Evolutionary conservation across 306 rosid species (phyloP).

Genomic region (Calophaca sinica): DNA sequence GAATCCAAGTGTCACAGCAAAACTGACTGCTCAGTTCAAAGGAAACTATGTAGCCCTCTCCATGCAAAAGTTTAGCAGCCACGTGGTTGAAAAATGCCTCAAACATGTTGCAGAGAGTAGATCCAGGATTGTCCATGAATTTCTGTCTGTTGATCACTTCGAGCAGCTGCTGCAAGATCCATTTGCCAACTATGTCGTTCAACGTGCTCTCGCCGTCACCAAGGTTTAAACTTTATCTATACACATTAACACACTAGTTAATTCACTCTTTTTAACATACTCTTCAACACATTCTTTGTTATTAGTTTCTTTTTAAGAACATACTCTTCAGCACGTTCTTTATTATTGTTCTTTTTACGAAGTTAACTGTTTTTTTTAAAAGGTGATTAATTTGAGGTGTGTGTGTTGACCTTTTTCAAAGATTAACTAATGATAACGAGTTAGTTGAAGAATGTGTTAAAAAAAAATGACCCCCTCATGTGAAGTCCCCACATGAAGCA

Average conservation of each 20-base stretch:
- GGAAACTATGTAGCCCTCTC: constrained; percentile 65
- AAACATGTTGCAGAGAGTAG: constrained; percentile 55
- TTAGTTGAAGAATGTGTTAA: no score
- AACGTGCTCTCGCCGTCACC: constrained; percentile 60
- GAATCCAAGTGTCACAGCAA: constrained; percentile 49
- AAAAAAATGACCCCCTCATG: no score
- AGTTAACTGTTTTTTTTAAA: no score
- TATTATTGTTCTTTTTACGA: no score
- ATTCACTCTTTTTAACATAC: background rate
- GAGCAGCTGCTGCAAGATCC: constrained; percentile 76
- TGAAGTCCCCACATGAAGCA: no score
- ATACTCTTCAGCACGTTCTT: no score
- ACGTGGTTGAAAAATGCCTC: constrained; percentile 79
- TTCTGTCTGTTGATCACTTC: constrained; percentile 55
- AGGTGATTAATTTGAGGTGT: no score
- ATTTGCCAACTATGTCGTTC: constrained; percentile 78
- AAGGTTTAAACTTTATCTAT: constrained; percentile 52
- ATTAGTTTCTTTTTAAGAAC: no score
- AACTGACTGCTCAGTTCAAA: constrained; percentile 58
- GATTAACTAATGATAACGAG: no score
- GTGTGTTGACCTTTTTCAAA: no score
- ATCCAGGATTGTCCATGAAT: constrained; percentile 60
- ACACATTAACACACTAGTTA: background rate
- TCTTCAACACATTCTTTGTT: no score
- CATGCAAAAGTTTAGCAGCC: constrained; percentile 74